phyloP scores from a whole-genome alignment of 2,329 filamentous ascomycete species.

The Aspergillus fructus region DNA sequence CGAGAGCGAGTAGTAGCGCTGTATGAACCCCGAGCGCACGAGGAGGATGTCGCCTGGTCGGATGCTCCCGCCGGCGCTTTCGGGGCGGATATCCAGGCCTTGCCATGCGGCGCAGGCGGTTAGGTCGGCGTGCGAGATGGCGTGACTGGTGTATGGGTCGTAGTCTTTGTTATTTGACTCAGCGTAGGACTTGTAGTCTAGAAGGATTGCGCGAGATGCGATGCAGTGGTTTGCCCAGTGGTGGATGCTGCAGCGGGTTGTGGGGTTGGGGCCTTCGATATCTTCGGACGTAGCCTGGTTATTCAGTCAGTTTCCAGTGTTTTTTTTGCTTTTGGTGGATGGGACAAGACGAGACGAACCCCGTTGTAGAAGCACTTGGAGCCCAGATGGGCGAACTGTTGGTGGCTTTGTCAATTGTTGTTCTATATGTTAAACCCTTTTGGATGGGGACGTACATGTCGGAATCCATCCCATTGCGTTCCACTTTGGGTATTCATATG shows the following conservation, averaged over 20 bases:
- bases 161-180: constrained; percentile 52
- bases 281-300: constrained; percentile 34
- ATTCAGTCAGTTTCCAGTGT: background rate
- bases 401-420: background rate
- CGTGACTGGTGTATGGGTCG: constrained; percentile 53
- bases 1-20: constrained; percentile 54
- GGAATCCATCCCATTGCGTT: constrained; percentile 53
- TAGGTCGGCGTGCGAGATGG: constrained; percentile 57
- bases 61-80: constrained; percentile 55
- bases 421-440: background rate
- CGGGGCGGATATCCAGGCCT: constrained; percentile 60
- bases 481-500: constrained; percentile 50
- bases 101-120: constrained; percentile 60
- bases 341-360: constrained; percentile 20
- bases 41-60: constrained; percentile 65
- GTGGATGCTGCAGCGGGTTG: constrained; percentile 44
- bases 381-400: constrained; percentile 39
- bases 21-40: constrained; percentile 62
- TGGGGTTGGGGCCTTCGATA: constrained; percentile 33
- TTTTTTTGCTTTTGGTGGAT: background rate
- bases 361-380: constrained; percentile 44
- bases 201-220: constrained; percentile 42
- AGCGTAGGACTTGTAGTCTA: constrained; percentile 48
- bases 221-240: constrained; percentile 44
- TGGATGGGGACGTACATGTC: constrained; percentile 39